These are phyloP conservation scores for Beta lomatogona DNA, from an alignment of 179 eudicot genomes.

Conservation along the genomic window DNA sequence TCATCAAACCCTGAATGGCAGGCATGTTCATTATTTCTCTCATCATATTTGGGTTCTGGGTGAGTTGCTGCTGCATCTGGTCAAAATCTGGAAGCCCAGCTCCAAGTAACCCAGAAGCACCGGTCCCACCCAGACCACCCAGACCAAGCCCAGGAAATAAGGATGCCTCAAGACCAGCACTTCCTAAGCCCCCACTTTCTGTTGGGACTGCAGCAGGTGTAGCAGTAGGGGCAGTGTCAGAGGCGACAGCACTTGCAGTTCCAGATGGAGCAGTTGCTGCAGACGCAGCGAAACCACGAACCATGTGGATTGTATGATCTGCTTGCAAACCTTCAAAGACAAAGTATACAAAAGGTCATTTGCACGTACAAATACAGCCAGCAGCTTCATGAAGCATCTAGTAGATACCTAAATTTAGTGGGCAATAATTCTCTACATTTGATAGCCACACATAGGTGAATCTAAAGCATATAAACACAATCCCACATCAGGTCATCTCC, in stretches of 20 bases:
- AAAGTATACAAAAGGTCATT: conserved; percentile 10
- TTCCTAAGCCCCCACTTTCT: conserved; percentile 52
- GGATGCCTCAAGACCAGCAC: conserved; percentile 66
- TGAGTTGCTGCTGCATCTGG: conserved; percentile 89
- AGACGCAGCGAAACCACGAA: conserved; percentile 80
- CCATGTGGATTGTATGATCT: conserved; percentile 96
- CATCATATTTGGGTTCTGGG: conserved; percentile 97
- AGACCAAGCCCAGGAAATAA: conserved; percentile 73
- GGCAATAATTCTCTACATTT: background rate
- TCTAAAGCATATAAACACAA: background rate
- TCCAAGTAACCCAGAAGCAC: conserved; percentile 63
- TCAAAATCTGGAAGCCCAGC: conserved; percentile 83
- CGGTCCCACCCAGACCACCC: conserved; percentile 45
- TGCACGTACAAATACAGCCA: background rate
- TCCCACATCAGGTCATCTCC: background rate
- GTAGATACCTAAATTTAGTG: background rate
- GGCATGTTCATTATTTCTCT: conserved; percentile 96
- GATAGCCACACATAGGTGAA: background rate
- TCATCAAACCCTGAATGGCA: conserved; percentile 87
- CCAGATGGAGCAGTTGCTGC: conserved; percentile 44
- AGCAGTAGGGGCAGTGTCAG: conserved; percentile 45
- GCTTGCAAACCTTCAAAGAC: conserved; percentile 69
- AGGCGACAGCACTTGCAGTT: conserved; percentile 44
- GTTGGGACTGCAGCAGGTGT: conserved; percentile 44
- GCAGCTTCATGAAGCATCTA: background rate